These are phyloP conservation scores for Trametes elegans DNA, from an alignment of 768 basidiomycete genomes.

Conservation along the genomic window DNA sequence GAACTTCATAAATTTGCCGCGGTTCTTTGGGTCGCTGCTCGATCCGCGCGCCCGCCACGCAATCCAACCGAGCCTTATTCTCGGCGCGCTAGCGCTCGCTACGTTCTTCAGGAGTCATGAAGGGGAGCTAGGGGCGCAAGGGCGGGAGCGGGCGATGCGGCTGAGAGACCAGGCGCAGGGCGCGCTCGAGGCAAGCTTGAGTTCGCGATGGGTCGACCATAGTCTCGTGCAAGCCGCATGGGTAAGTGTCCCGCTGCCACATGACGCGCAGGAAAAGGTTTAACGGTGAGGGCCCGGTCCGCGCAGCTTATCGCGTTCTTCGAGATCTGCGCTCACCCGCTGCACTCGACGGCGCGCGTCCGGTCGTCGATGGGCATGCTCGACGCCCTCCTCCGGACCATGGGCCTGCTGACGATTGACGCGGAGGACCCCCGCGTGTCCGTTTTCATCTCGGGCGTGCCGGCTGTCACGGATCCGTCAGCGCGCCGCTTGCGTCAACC, in stretches of 20 bases:
- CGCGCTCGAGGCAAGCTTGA: slow-evolving; percentile 68
- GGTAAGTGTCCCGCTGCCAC: slow-evolving; percentile 12
- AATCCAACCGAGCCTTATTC: slow-evolving; percentile 68
- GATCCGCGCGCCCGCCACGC: slow-evolving; percentile 50
- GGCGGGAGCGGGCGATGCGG: slow-evolving; percentile 55
- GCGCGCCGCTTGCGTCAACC: background rate
- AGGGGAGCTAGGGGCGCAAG: slow-evolving; percentile 42
- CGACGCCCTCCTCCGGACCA: slow-evolving; percentile 62
- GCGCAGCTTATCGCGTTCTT: slow-evolving; percentile 66
- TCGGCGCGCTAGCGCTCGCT: slow-evolving; percentile 62
- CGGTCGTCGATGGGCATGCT: slow-evolving; percentile 58
- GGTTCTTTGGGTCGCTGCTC: slow-evolving; percentile 58
- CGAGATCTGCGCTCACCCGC: slow-evolving; percentile 68
- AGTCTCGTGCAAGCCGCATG: slow-evolving; percentile 74
- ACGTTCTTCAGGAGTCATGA: slow-evolving; percentile 72
- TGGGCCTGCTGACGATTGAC: slow-evolving; percentile 49
- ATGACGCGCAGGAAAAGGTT: background rate
- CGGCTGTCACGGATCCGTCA: slow-evolving; percentile 8
- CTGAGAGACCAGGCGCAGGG: slow-evolving; percentile 68
- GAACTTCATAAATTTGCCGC: slow-evolving; percentile 70
- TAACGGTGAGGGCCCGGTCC: background rate
- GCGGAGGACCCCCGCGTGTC: slow-evolving; percentile 45
- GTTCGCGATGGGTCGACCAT: slow-evolving; percentile 70
- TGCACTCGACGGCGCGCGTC: slow-evolving; percentile 51
- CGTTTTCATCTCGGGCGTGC: slow-evolving; percentile 14